Conservation (phyloP, 2,329 filamentous ascomycete genomes). For the Trichophaea hybrida region DNA sequence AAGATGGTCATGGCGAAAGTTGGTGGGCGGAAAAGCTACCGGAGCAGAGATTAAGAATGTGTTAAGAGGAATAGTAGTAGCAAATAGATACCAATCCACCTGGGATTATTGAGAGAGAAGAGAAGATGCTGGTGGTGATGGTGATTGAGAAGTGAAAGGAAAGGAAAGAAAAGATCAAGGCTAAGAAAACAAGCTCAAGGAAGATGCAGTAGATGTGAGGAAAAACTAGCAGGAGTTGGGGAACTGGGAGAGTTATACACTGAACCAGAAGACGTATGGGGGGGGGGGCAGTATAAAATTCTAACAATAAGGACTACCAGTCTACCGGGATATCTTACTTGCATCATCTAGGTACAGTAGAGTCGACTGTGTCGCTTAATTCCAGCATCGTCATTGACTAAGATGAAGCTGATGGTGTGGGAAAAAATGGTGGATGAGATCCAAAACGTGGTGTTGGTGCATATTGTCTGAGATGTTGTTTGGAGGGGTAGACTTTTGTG, state of each 20-base stretch:
- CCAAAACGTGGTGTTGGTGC: neutral
- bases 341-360: neutral
- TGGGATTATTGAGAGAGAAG: neutral
- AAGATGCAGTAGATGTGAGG: neutral
- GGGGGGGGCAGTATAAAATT: neutral
- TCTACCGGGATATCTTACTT: neutral
- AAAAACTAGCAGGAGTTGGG: neutral
- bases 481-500: neutral
- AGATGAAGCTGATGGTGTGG: neutral
- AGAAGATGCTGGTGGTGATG: neutral
- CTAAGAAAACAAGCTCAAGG: neutral
- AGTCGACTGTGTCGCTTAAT: neutral
- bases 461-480: neutral
- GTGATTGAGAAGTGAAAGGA: neutral
- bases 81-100: neutral
- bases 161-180: neutral
- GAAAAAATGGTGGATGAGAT: neutral
- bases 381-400: neutral
- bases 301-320: neutral
- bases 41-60: neutral
- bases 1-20: constrained; percentile 10
- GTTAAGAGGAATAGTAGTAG: neutral
- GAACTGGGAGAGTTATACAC: neutral
- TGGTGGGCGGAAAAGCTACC: constrained; percentile 1
- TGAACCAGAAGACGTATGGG: neutral